A percentile compares a stretch with the other conserved stretches of the same genome.
Conservation (phyloP, 2,329 filamentous ascomycete species). For the Torrubiella hemipterigena region DNA sequence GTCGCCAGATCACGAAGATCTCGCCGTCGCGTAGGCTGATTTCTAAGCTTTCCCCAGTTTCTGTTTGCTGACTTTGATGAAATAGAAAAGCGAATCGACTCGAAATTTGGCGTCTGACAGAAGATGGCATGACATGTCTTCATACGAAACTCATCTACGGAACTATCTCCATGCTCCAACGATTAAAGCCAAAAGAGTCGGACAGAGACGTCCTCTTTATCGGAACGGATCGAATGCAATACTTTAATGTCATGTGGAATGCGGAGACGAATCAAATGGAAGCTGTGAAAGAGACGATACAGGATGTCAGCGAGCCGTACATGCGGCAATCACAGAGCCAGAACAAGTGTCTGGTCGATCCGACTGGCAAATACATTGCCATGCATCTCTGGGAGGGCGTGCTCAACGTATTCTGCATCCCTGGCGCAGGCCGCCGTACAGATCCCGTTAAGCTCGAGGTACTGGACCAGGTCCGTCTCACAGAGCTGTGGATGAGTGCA, state of each 20-base stretch:
- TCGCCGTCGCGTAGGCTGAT: conserved; percentile 69
- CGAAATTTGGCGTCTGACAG: conserved; percentile 64
- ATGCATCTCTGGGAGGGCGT: conserved; percentile 51
- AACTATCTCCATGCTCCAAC: conserved; percentile 74
- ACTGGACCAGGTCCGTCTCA: conserved; percentile 43
- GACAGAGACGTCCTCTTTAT: conserved; percentile 79
- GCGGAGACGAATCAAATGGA: conserved; percentile 35
- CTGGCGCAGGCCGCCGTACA: conserved; percentile 31
- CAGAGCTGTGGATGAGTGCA: conserved; percentile 47
- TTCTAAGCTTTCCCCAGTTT: background rate
- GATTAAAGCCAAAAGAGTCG: conserved; percentile 62
- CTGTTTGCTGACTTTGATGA: conserved; percentile 14
- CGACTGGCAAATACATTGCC: conserved; percentile 50
- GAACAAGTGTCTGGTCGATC: conserved; percentile 75
- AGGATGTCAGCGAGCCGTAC: conserved; percentile 43
- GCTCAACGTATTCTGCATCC: conserved; percentile 40
- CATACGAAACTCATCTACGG: conserved; percentile 69
- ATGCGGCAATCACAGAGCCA: conserved; percentile 72
- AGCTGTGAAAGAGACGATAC: conserved; percentile 37
- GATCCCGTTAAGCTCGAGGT: conserved; percentile 30
- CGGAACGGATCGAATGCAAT: conserved; percentile 79
- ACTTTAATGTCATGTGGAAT: conserved; percentile 86
- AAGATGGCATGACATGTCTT: conserved; percentile 52
- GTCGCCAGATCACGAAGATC: conserved; percentile 60
- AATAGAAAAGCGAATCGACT: conserved; percentile 70